Percentiles rank a stretch among this genome's conserved stretches.
phyloP scores from a whole-genome alignment of 805 yeast genomes.

The Kodamaea kaohsiungensis region DNA sequence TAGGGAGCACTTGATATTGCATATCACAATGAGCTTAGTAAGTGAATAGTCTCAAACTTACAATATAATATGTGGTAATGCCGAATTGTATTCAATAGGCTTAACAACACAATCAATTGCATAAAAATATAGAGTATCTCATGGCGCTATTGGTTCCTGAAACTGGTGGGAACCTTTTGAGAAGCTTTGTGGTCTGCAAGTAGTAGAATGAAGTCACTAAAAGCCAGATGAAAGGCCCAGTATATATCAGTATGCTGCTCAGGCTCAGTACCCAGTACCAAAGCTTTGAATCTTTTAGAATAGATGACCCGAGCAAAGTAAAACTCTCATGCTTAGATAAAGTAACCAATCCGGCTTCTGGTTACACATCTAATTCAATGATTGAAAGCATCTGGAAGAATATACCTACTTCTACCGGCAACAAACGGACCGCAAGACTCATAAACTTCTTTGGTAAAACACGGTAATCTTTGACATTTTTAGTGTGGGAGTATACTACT shows the following conservation, averaged over 20 bases:
- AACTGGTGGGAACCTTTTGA: slow-evolving; percentile 28
- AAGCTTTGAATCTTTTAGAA: background rate
- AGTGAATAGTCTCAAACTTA: too few relatives aligned
- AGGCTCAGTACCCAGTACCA: background rate
- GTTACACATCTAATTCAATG: background rate
- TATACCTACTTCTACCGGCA: background rate
- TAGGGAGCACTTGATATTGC: too few relatives aligned
- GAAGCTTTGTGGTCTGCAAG: slow-evolving; percentile 22
- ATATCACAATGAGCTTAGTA: too few relatives aligned
- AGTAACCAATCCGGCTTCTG: background rate
- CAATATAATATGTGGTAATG: too few relatives aligned
- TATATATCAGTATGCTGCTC: background rate
- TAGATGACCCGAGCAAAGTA: background rate
- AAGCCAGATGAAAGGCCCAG: slow-evolving; percentile 13
- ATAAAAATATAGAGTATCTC: too few relatives aligned
- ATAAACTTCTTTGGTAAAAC: slow-evolving; percentile 17
- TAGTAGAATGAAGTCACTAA: slow-evolving; percentile 18
- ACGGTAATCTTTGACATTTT: slow-evolving; percentile 23
- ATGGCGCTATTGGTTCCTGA: slow-evolving; percentile 6
- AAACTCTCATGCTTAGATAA: background rate
- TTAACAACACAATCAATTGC: too few relatives aligned
- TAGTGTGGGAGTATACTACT: slow-evolving; percentile 27
- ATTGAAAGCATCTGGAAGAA: background rate
- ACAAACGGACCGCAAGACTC: background rate
- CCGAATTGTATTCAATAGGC: too few relatives aligned